Percentiles rank a stretch among this genome's conserved stretches.
phyloP scores from a whole-genome alignment of 2,329 filamentous ascomycete genomes.

The Acrocalymma vagum region DNA sequence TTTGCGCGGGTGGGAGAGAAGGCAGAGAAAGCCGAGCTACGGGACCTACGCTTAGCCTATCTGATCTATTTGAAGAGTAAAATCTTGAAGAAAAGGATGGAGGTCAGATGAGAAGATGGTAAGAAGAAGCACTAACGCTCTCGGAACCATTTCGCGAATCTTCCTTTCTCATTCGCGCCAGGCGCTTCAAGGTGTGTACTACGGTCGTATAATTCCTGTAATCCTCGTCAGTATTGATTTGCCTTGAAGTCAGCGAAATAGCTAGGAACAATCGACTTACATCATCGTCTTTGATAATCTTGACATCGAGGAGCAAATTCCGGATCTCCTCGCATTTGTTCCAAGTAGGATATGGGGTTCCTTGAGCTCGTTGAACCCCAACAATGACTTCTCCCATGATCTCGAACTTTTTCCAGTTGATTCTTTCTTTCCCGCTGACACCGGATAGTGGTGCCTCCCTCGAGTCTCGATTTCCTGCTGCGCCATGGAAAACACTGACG shows the following conservation, averaged over 20 bases:
- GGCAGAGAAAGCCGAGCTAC: constrained; percentile 35
- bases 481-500: constrained; percentile 41
- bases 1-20: constrained; percentile 33
- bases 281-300: constrained; percentile 86
- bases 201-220: constrained; percentile 66
- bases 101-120: constrained; percentile 10
- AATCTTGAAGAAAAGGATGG: constrained; percentile 19
- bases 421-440: constrained; percentile 63
- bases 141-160: constrained; percentile 57
- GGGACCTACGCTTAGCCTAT: constrained; percentile 31
- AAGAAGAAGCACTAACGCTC: constrained; percentile 50
- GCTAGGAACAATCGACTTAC: constrained; percentile 66
- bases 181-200: constrained; percentile 62
- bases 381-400: constrained; percentile 92
- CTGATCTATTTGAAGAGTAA: constrained; percentile 21
- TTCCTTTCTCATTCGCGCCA: constrained; percentile 55
- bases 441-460: constrained; percentile 53
- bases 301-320: constrained; percentile 81
- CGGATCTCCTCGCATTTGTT: constrained; percentile 73
- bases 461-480: constrained; percentile 35
- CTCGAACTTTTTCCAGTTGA: constrained; percentile 99
- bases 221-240: constrained; percentile 13
- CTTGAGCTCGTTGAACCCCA: constrained; percentile 90
- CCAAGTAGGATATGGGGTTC: constrained; percentile 79
- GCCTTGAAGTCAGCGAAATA: too few species aligned